These are phyloP conservation scores for Aspergillus tubingensis DNA, from an alignment of 2,329 filamentous ascomycete species.

Conservation along the genomic window DNA sequence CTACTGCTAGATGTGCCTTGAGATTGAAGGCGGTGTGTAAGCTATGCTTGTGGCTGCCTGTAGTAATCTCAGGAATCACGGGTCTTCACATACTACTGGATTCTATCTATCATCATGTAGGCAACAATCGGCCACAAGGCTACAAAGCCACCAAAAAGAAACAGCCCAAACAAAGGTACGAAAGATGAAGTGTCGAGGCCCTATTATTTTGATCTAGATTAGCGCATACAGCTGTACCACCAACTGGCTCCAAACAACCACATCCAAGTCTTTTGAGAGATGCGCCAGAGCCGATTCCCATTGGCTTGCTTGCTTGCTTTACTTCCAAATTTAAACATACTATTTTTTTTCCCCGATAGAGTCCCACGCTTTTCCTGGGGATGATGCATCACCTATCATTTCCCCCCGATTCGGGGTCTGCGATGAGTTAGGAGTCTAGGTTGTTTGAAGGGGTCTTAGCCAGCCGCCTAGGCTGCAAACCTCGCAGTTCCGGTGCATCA, in stretches of 20 bases:
- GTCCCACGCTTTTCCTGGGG: not conserved
- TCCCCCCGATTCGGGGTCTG: not conserved
- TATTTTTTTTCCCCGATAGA: not conserved
- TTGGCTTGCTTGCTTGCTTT: not conserved
- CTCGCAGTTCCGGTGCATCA: slow-evolving; percentile 15
- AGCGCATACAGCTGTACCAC: slow-evolving; percentile 15
- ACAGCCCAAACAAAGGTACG: slow-evolving; percentile 11
- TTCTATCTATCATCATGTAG: not conserved
- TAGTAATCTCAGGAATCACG: too few species aligned
- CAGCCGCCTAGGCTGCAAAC: slow-evolving; percentile 11
- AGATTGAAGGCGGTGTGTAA: too few species aligned
- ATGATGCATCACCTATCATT: not conserved
- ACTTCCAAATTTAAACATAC: too few species aligned
- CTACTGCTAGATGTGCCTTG: too few species aligned
- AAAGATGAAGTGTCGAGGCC: not conserved
- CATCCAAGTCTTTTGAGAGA: slow-evolving; percentile 15
- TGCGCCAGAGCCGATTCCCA: not conserved
- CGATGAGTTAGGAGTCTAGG: slow-evolving; percentile 7
- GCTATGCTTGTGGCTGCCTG: not conserved
- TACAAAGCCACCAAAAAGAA: not conserved
- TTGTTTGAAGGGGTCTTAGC: slow-evolving; percentile 8
- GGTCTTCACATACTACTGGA: too few species aligned
- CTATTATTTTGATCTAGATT: not conserved
- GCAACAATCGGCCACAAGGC: not conserved
- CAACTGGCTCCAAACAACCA: slow-evolving; percentile 26